These are phyloP conservation scores for Diaporthe humulicola DNA, from an alignment of 2,329 filamentous ascomycete genomes.

Conservation along the genomic window DNA sequence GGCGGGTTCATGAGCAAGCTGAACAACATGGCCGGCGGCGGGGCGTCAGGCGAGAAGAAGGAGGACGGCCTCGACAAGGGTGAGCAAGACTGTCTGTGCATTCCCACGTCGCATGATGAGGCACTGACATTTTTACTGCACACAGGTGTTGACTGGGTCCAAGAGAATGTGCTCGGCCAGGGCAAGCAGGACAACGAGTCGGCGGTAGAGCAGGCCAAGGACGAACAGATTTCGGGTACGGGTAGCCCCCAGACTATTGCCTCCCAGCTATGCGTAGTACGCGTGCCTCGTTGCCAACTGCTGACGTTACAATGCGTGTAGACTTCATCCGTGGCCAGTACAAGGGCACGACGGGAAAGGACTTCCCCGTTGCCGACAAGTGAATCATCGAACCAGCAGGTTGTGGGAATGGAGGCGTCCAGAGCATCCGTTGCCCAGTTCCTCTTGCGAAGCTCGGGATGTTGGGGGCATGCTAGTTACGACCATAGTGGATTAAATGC, in stretches of 20 bases:
- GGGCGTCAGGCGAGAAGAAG: conserved; percentile 81
- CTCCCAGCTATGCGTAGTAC: background rate
- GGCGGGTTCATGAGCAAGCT: conserved; percentile 77
- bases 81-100: conserved; percentile 48
- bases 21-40: conserved; percentile 80
- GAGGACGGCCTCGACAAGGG: conserved; percentile 88
- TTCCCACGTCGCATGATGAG: background rate
- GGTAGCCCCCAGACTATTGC: background rate
- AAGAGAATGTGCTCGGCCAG: conserved; percentile 79
- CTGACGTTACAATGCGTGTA: conserved; percentile 49
- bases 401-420: background rate
- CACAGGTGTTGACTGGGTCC: conserved; percentile 80
- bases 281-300: background rate
- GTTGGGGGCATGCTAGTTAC: background rate
- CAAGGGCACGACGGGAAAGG: conserved; percentile 76
- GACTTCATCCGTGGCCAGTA: conserved; percentile 80
- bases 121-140: conserved; percentile 23
- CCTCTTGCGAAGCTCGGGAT: background rate
- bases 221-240: conserved; percentile 72
- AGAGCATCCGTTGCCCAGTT: background rate
- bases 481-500: background rate
- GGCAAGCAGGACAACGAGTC: conserved; percentile 80
- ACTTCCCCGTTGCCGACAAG: conserved; percentile 80
- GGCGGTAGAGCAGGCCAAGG: conserved; percentile 85
- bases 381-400: conserved; percentile 46